These are phyloP conservation scores for Fusarium piperis DNA, from an alignment of 2,329 filamentous ascomycete species.

Conservation along the genomic window DNA sequence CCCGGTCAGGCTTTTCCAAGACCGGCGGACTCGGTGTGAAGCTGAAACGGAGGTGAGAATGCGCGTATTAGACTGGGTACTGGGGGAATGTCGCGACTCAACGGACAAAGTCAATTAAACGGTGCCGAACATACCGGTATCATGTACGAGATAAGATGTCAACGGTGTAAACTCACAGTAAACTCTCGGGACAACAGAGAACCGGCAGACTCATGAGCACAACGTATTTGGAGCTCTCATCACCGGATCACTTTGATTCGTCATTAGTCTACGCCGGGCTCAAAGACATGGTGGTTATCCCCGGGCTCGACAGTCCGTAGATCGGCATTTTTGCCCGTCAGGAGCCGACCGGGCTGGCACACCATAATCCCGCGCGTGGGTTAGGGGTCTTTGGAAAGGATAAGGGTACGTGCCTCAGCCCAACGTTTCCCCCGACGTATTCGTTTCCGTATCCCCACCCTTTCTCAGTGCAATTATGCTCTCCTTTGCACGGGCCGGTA, in stretches of 20 bases:
- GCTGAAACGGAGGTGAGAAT: not conserved
- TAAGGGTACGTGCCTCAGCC: not conserved
- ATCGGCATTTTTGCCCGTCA: not conserved
- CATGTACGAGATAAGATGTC: not conserved
- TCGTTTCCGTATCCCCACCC: slow-evolving; percentile 34
- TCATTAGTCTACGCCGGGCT: not conserved
- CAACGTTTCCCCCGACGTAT: slow-evolving; percentile 27
- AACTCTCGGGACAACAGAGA: not conserved
- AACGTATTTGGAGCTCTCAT: not conserved
- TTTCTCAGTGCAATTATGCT: not conserved
- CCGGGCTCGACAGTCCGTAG: not conserved
- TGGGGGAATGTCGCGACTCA: not conserved
- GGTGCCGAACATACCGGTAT: not conserved
- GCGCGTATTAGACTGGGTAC: not conserved
- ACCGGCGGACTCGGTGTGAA: not conserved
- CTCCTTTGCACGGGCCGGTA: not conserved
- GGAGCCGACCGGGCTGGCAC: not conserved
- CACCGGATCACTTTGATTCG: not conserved
- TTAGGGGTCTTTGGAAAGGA: slow-evolving; percentile 23
- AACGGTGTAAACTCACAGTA: not conserved
- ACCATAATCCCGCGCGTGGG: slow-evolving; percentile 17
- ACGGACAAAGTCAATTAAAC: not conserved
- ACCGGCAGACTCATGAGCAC: not conserved
- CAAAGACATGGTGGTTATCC: not conserved
- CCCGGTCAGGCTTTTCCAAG: not conserved